Conservation (phyloP, 2,329 filamentous ascomycete genomes). For the Pseudogymnoascus sp. region DNA sequence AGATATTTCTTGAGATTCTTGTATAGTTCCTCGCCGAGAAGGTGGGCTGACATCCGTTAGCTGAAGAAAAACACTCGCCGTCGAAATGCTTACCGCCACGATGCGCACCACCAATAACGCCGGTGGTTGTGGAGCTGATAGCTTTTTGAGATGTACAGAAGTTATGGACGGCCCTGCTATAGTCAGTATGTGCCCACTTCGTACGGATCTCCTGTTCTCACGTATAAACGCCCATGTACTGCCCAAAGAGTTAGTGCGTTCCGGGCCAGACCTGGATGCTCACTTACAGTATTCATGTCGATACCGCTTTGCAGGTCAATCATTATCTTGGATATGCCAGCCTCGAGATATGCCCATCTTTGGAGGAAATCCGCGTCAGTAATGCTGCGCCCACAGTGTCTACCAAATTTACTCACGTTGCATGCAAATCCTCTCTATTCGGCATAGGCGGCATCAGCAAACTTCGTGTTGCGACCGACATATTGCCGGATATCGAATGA, state of each 20-base stretch:
- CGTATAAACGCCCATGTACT: constrained; percentile 98
- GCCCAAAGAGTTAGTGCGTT: constrained; percentile 17
- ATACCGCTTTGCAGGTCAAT: constrained; percentile 83
- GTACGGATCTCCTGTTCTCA: constrained; percentile 34
- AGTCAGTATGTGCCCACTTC: neutral
- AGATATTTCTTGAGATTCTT: constrained; percentile 85
- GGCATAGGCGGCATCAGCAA: constrained; percentile 49
- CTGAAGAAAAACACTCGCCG: constrained; percentile 16
- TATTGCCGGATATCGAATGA: constrained; percentile 10
- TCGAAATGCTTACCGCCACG: constrained; percentile 56
- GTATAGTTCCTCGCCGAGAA: constrained; percentile 94
- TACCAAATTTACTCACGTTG: constrained; percentile 49
- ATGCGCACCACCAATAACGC: constrained; percentile 50
- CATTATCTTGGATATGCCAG: constrained; percentile 90
- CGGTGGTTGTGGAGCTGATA: constrained; percentile 49
- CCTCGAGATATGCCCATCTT: constrained; percentile 86
- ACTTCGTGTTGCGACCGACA: constrained; percentile 16
- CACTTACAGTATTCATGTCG: constrained; percentile 76
- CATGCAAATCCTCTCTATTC: constrained; percentile 56
- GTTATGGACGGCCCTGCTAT: constrained; percentile 78
- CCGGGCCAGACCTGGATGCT: neutral
- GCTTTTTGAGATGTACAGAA: constrained; percentile 98
- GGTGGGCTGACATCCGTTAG: constrained; percentile 59
- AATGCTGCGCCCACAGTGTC: neutral
- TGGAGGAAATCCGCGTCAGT: constrained; percentile 15